Conservation (phyloP, 139 green algal species). For the Closterium sp. region DNA sequence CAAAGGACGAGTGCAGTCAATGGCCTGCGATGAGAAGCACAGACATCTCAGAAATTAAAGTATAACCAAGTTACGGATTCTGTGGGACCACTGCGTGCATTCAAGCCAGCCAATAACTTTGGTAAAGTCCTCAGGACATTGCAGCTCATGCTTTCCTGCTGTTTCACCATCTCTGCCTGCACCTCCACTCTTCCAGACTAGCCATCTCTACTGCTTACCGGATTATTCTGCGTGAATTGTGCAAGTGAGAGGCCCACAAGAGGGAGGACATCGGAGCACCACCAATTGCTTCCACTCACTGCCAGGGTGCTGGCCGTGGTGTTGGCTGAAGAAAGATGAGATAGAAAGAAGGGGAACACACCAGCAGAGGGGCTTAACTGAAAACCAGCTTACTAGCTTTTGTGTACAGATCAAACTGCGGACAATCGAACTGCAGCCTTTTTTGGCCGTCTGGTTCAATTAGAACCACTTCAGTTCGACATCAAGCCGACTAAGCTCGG, state of each 20-base stretch:
- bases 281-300: not conserved
- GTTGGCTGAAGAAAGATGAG: not conserved
- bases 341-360: too few relatives aligned
- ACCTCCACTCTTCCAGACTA: not conserved
- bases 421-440: too few relatives aligned
- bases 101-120: not conserved
- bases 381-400: too few relatives aligned
- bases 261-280: not conserved
- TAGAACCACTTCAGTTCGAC: too few relatives aligned
- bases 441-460: too few relatives aligned
- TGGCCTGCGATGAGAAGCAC: not conserved
- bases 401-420: too few relatives aligned
- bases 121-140: too few relatives aligned
- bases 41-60: not conserved
- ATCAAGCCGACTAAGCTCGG: too few relatives aligned
- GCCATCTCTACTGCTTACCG: not conserved
- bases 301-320: not conserved
- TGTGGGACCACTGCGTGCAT: too few relatives aligned
- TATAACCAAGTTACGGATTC: too few relatives aligned
- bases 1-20: not conserved
- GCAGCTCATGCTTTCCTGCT: not conserved
- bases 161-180: not conserved
- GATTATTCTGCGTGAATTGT: not conserved
- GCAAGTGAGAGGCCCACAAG: not conserved
- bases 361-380: too few relatives aligned